These are phyloP conservation scores for Pleurotus ostreatus DNA, from an alignment of 768 basidiomycete genomes.

Conservation along the genomic window DNA sequence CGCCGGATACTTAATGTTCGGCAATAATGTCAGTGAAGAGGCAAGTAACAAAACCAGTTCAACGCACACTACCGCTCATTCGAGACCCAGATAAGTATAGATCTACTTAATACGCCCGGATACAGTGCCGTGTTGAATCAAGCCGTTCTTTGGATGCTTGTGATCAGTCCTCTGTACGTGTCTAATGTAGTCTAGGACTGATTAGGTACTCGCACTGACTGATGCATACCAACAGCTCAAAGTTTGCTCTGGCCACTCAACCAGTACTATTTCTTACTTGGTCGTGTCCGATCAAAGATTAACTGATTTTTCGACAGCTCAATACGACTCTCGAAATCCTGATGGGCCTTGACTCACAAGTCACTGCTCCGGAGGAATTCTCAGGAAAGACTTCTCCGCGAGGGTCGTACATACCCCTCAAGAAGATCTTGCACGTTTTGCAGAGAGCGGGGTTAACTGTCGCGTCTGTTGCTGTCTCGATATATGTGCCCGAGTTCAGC, in stretches of 20 bases:
- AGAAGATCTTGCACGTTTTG: slow-evolving; percentile 37
- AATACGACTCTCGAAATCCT: slow-evolving; percentile 79
- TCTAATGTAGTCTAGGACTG: neutral
- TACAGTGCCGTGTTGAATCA: slow-evolving; percentile 72
- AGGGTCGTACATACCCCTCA: slow-evolving; percentile 27
- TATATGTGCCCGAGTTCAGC: slow-evolving; percentile 76
- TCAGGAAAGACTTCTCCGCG: slow-evolving; percentile 23
- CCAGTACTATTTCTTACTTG: slow-evolving; percentile 47
- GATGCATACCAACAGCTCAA: slow-evolving; percentile 50
- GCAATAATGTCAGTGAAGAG: slow-evolving; percentile 74
- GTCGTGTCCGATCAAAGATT: neutral
- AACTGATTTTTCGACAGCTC: slow-evolving; percentile 39
- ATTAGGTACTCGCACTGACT: neutral
- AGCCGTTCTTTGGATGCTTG: slow-evolving; percentile 82
- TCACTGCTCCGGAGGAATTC: slow-evolving; percentile 35
- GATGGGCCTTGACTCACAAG: slow-evolving; percentile 53
- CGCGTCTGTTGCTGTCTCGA: slow-evolving; percentile 64
- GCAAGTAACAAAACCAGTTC: slow-evolving; percentile 32
- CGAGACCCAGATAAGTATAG: slow-evolving; percentile 67
- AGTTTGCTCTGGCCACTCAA: slow-evolving; percentile 81
- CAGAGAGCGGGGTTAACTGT: slow-evolving; percentile 58
- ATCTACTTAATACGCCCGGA: slow-evolving; percentile 68
- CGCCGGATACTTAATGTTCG: slow-evolving; percentile 92
- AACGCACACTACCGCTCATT: neutral
- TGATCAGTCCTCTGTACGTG: slow-evolving; percentile 68